phyloP scores from a whole-genome alignment of 306 rosid species.

The Malus asiatica region DNA sequence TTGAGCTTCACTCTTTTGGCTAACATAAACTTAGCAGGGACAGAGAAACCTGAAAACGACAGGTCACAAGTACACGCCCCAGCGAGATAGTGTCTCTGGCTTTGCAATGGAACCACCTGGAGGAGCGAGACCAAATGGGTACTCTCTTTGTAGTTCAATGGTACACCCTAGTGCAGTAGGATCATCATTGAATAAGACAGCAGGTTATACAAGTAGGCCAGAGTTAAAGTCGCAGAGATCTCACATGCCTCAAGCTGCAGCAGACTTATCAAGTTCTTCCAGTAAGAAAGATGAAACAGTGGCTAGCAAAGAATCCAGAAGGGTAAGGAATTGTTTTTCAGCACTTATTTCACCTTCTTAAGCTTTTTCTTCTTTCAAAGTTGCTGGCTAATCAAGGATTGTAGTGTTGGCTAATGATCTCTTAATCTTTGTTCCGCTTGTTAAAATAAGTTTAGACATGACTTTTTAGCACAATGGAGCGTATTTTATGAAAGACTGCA shows the following conservation, averaged over 20 bases:
- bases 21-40: conserved; percentile 32
- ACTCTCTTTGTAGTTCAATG: conserved; percentile 34
- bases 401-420: neutral
- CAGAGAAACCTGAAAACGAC: conserved; percentile 36
- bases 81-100: conserved; percentile 34
- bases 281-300: conserved; percentile 27
- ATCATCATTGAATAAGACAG: conserved; percentile 31
- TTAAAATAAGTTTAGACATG: neutral
- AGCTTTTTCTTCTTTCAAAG: neutral
- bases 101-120: conserved; percentile 24
- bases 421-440: neutral
- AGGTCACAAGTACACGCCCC: conserved; percentile 23
- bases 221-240: conserved; percentile 43
- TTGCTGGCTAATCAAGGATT: neutral
- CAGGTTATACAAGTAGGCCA: conserved; percentile 20
- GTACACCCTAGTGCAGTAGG: conserved; percentile 23
- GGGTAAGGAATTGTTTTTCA: conserved; percentile 29
- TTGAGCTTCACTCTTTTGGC: conserved; percentile 15
- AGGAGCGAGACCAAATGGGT: conserved; percentile 25
- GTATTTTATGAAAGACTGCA: neutral
- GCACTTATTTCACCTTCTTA: neutral
- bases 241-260: conserved; percentile 28
- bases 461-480: neutral
- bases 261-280: conserved; percentile 30
- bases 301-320: conserved; percentile 24